Evolutionary conservation across 2,329 filamentous ascomycete genomes (phyloP), one percentile per base, ranked within the genome.

Genomic region (Epichloe sylvatica): DNA sequence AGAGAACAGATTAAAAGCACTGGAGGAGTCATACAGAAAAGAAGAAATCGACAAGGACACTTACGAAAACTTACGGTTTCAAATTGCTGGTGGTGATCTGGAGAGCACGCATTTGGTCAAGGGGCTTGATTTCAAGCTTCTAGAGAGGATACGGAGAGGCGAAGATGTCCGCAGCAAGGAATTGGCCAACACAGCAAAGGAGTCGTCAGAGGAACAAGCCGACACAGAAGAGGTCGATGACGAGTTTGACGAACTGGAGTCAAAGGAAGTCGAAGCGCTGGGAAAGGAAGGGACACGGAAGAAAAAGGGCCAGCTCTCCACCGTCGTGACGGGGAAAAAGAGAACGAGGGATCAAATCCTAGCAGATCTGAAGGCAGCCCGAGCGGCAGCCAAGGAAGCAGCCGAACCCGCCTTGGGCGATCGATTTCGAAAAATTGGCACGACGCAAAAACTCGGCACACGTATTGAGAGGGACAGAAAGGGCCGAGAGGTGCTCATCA

Each of bases 51-150:
- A 94, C 56, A 76, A 80, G 56, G 77, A 76, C 45, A 88, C 82
- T 0, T 95, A 94, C 63, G 82, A 91, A 58, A 80, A 76, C 58
- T 65, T 91, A 39, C 74, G 84, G 35, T 77, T 78, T 54, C 78
- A 94, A 57, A 87, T 96, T 49, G 78, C 87, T 1, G 90, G 89
- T 3, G 91, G 90, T 7, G 85, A 94, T 63, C 67, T 90, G 21
- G 72, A 72, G 13, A 87, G 81, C 57, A 94, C 89, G 13, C 88
- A 95, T 72, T 68, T 96, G 55, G 83, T 97, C 45, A 97, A 96
- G 62, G 92, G 92, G 0, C 68, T 98, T 46, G 92, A 98, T 66
- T 85, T 88, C 63, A 84, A 85, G 64, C 70, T 97, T 12, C 70
- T 90, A 30, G 78, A 85, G 63, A 74, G 81, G 56, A 75, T 85